Conservation (phyloP, 2,329 filamentous ascomycete genomes). For the Fusarium sp. region DNA sequence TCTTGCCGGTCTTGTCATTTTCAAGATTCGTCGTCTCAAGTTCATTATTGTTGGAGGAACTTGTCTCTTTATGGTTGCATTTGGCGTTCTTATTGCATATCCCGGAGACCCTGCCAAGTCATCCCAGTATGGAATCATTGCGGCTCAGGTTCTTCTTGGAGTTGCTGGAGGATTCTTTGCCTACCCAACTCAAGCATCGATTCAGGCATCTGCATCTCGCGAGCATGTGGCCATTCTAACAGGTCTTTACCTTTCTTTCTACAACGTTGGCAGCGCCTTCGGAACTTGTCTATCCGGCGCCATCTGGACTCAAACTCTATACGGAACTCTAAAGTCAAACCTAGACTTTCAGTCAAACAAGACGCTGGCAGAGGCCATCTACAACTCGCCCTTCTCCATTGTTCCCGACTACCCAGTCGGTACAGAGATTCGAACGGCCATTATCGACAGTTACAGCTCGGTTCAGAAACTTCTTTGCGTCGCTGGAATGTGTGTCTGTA, state of each 20-base stretch:
- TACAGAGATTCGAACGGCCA: slow-evolving; percentile 57
- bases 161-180: slow-evolving; percentile 69
- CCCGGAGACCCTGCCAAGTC: slow-evolving; percentile 60
- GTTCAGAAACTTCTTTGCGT: slow-evolving; percentile 60
- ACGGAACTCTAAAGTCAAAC: slow-evolving; percentile 47
- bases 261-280: slow-evolving; percentile 57
- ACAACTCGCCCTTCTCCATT: slow-evolving; percentile 52
- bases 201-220: slow-evolving; percentile 53
- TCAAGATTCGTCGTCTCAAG: slow-evolving; percentile 66
- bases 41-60: slow-evolving; percentile 69
- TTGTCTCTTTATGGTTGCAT: slow-evolving; percentile 66
- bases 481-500: slow-evolving; percentile 59
- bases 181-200: slow-evolving; percentile 56
- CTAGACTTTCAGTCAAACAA: slow-evolving; percentile 51
- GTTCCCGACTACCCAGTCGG: slow-evolving; percentile 55
- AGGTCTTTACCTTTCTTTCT: slow-evolving; percentile 55
- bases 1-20: slow-evolving; percentile 63
- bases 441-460: slow-evolving; percentile 59
- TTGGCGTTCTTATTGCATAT: slow-evolving; percentile 67
- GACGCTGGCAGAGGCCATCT: slow-evolving; percentile 52
- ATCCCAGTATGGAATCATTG: slow-evolving; percentile 64
- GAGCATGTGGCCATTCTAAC: slow-evolving; percentile 56
- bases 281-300: slow-evolving; percentile 56
- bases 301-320: slow-evolving; percentile 58
- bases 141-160: slow-evolving; percentile 67